Evolutionary conservation across 306 rosid genomes (phyloP), one percentile per base, ranked within the genome.

Genomic region (Hylodesmum podocarpum): DNA sequence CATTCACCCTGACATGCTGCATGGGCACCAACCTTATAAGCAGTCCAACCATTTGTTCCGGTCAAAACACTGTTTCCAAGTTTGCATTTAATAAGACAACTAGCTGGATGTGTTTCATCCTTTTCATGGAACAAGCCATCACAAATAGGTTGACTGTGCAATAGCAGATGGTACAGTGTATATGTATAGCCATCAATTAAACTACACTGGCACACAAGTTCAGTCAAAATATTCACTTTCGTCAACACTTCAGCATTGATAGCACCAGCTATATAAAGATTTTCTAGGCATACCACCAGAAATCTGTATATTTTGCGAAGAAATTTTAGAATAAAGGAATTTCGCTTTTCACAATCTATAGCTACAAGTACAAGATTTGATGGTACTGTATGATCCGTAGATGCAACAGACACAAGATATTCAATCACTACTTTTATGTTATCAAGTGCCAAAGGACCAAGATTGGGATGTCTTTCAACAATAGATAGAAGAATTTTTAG

Each of bases 371-470:
- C 25, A 33, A 18, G 40, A 54, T 49, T 27, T 11, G 37, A 70
- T 27, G 37, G 50, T 63, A 51, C 53, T 40, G 72, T 78, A 40
- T 55, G 69, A 63, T 49, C 18, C 50, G 80, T 68, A 44, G 70
- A 70, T 49, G 66, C 24, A 37, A 44, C 44, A 8, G 27, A 66
- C 15, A 84, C 79, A 49, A 67, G 41, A 67, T 2, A 67, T 44
- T 27, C 73, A 43, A 44, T 27, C 28, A 67, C 73, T 25, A 3
- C 24, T 67, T 44, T 25, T 61, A 87, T 59, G 72, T 73, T 84
- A 75, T 89, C 93, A 62, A 89, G 59, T 86, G 63, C 86, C 91
- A 62, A 87, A 50, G 47, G 47, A 80, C 70, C 86, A 57, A 86
- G 49, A 57, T 77, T 72, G 0, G 79, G 86, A 70, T 85, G 70